Conservation (phyloP, 2,329 filamentous ascomycete genomes). For the Ophiostoma montium region DNA sequence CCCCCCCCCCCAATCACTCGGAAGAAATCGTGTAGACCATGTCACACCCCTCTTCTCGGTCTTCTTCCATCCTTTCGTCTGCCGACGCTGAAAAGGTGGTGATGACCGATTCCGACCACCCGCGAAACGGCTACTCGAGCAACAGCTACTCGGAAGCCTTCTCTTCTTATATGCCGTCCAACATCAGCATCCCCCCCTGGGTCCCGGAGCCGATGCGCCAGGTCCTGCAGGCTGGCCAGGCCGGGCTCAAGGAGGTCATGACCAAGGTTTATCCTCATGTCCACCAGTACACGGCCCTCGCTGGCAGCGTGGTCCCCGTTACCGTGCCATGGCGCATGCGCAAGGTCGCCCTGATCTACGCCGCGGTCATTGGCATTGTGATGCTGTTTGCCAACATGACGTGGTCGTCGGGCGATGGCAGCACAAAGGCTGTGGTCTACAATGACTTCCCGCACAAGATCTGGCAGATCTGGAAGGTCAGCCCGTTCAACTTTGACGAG, state of each 20-base stretch:
- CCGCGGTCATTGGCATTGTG: conserved; percentile 4
- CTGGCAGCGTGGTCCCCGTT: neutral
- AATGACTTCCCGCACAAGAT: conserved; percentile 50
- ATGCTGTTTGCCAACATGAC: conserved; percentile 7
- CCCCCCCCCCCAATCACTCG: neutral
- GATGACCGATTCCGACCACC: neutral
- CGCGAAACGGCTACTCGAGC: neutral
- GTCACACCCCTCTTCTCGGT: conserved; percentile 11
- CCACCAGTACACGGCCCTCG: neutral
- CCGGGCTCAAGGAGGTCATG: neutral
- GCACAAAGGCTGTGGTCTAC: conserved; percentile 4
- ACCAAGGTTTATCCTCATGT: neutral
- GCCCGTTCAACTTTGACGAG: conserved; percentile 51
- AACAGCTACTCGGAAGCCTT: conserved; percentile 1
- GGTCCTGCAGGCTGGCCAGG: conserved; percentile 1
- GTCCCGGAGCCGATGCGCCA: neutral
- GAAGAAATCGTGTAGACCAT: conserved; percentile 4
- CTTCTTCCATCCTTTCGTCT: conserved; percentile 7
- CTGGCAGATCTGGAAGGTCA: conserved; percentile 66
- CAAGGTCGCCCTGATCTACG: conserved; percentile 10
- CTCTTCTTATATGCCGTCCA: neutral
- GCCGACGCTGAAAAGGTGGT: conserved; percentile 8
- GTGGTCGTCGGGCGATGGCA: neutral
- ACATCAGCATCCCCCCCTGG: conserved; percentile 4
- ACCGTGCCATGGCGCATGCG: conserved; percentile 9